Percentiles rank a stretch among this genome's conserved stretches.
These are phyloP conservation scores for Sporothrix schenckii DNA, from an alignment of 2,329 filamentous ascomycete species.

Conservation along the genomic window DNA sequence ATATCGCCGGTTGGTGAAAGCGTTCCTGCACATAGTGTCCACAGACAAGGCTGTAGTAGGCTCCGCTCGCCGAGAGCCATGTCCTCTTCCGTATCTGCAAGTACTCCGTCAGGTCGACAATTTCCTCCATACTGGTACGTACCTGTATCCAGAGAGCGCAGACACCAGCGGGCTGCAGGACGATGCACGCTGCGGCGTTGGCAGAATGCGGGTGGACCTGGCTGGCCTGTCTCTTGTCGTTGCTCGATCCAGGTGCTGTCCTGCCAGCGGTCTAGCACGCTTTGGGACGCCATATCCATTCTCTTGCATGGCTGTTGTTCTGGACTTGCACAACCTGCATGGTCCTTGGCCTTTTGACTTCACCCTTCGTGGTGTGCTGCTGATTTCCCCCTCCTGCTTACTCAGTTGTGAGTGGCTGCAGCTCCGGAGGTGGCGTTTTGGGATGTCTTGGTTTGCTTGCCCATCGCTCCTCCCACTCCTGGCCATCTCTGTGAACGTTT, in stretches of 20 bases:
- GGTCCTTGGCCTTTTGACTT: not conserved
- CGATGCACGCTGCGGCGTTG: slow-evolving; percentile 16
- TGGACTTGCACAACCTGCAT: slow-evolving; percentile 7
- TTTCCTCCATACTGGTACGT: not conserved
- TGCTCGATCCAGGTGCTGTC: slow-evolving; percentile 5
- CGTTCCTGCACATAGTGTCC: not conserved
- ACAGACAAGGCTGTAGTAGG: slow-evolving; percentile 24
- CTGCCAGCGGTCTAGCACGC: slow-evolving; percentile 7
- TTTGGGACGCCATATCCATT: slow-evolving; percentile 12
- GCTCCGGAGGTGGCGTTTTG: slow-evolving; percentile 15
- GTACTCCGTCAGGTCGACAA: not conserved
- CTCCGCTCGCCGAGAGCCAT: not conserved
- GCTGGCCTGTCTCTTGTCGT: slow-evolving; percentile 4
- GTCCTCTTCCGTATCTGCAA: too few relatives aligned
- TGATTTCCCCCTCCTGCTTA: slow-evolving; percentile 21
- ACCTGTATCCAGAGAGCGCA: not conserved
- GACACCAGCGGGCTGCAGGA: slow-evolving; percentile 6
- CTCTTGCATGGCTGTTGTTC: not conserved
- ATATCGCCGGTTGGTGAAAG: not conserved
- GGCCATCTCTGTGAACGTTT: not conserved
- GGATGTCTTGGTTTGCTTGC: slow-evolving; percentile 4
- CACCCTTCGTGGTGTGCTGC: not conserved
- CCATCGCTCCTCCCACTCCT: not conserved
- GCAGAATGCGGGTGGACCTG: slow-evolving; percentile 16
- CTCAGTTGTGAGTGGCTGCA: slow-evolving; percentile 16